These are phyloP conservation scores for Pythium myriotylum DNA, from an alignment of 352 stramenopile genomes.

Conservation along the genomic window DNA sequence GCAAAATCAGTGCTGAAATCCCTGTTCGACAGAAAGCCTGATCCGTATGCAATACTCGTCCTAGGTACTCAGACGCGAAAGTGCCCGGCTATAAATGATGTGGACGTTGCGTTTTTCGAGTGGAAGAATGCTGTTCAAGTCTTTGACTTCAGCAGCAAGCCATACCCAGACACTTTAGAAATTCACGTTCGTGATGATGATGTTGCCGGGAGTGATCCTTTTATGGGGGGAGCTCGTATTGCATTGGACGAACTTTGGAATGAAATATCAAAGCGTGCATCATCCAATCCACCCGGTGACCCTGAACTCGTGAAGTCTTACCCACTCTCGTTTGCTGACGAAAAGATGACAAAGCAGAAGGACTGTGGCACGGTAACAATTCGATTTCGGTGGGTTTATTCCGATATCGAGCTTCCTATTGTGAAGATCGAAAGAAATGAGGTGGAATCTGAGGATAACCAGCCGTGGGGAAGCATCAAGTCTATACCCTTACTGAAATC, in stretches of 20 bases:
- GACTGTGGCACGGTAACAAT: conserved; percentile 38
- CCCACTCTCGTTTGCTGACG: conserved; percentile 37
- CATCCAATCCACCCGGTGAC: conserved; percentile 20
- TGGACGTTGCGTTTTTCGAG: conserved; percentile 48
- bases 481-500: conserved; percentile 6
- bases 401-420: conserved; percentile 30
- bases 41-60: conserved; percentile 48
- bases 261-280: conserved; percentile 3
- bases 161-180: conserved; percentile 32
- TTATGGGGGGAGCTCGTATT: conserved; percentile 46
- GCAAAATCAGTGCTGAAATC: conserved; percentile 41
- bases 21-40: conserved; percentile 44
- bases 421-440: not conserved
- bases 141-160: conserved; percentile 40
- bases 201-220: conserved; percentile 37
- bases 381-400: conserved; percentile 45
- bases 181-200: conserved; percentile 51
- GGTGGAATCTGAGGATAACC: not conserved
- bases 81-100: conserved; percentile 39
- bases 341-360: conserved; percentile 48
- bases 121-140: conserved; percentile 49
- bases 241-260: conserved; percentile 37
- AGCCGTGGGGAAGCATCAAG: not conserved
- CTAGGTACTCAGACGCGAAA: conserved; percentile 33
- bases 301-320: conserved; percentile 35